Evolutionary conservation across 257 asterid species (phyloP).

Genomic region (Misopates orontium): DNA sequence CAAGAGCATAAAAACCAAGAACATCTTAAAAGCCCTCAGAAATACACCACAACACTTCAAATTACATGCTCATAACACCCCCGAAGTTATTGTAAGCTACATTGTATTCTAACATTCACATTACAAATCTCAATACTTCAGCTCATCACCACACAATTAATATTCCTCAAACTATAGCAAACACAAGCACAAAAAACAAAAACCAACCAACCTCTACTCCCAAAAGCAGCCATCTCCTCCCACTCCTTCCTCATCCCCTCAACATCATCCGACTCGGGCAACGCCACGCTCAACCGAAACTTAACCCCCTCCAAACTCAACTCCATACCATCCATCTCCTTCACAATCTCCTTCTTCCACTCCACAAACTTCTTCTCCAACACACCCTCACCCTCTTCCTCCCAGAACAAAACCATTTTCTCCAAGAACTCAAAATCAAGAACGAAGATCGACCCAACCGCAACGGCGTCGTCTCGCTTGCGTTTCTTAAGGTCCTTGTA

Average conservation of each 20-base stretch:
- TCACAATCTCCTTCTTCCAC: slow-evolving; percentile 70
- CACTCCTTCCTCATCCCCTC: slow-evolving; percentile 76
- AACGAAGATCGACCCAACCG: slow-evolving; percentile 65
- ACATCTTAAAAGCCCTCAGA: too few species aligned
- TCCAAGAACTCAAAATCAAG: slow-evolving; percentile 69
- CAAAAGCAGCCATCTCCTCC: slow-evolving; percentile 84
- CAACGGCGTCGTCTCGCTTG: slow-evolving; percentile 94
- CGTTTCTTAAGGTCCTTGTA: slow-evolving; percentile 79
- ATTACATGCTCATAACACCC: too few species aligned
- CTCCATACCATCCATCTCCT: slow-evolving; percentile 86
- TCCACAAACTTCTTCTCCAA: slow-evolving; percentile 56
- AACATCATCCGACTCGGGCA: slow-evolving; percentile 68
- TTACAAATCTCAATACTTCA: neutral
- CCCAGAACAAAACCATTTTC: slow-evolving; percentile 34
- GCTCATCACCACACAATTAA: neutral
- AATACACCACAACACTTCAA: too few species aligned
- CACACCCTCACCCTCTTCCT: slow-evolving; percentile 42
- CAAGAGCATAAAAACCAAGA: too few species aligned
- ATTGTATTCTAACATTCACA: too few species aligned
- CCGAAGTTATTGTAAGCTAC: too few species aligned
- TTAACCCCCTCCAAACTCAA: slow-evolving; percentile 73
- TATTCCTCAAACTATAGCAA: neutral
- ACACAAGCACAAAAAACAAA: too few species aligned
- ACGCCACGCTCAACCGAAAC: slow-evolving; percentile 61
- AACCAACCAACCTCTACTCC: slow-evolving; percentile 58